Conservation (phyloP, 176 grass and related monocot genomes). For the Calamus simplicifolius region DNA sequence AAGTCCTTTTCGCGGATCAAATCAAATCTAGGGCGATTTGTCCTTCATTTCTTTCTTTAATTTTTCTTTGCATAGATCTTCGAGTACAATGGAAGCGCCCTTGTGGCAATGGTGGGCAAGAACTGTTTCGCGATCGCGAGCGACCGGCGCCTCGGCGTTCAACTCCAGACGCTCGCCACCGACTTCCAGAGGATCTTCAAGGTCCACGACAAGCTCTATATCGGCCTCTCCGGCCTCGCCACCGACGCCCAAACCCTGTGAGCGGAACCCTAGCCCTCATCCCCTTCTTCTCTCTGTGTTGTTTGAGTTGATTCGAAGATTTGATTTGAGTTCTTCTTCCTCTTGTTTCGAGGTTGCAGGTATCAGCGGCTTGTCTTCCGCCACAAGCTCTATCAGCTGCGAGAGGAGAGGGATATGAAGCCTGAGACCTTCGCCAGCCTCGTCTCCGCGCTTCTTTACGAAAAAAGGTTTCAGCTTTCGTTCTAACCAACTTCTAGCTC, state of each 20-base stretch:
- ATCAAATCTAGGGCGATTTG: too few species aligned
- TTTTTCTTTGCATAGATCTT: slow-evolving; percentile 38
- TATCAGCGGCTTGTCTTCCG: slow-evolving; percentile 65
- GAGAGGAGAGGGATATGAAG: slow-evolving; percentile 96
- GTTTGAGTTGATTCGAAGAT: neutral
- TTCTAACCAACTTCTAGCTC: too few species aligned
- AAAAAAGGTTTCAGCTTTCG: slow-evolving; percentile 51
- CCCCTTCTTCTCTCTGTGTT: too few species aligned
- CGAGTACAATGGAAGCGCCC: slow-evolving; percentile 91
- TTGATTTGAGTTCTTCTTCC: neutral
- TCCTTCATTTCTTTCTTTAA: too few species aligned
- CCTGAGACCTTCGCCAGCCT: slow-evolving; percentile 74
- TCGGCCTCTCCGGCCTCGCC: slow-evolving; percentile 88
- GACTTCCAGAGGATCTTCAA: slow-evolving; percentile 91
- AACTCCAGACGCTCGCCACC: slow-evolving; percentile 88
- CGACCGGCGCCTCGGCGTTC: slow-evolving; percentile 77
- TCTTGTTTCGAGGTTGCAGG: slow-evolving; percentile 15
- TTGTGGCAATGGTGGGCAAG: slow-evolving; percentile 98
- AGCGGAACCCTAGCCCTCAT: neutral
- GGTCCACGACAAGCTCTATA: slow-evolving; percentile 91
- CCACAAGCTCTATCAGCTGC: slow-evolving; percentile 66
- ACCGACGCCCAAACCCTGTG: slow-evolving; percentile 89
- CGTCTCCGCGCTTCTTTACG: slow-evolving; percentile 69
- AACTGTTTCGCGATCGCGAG: slow-evolving; percentile 98
- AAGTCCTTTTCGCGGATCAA: too few species aligned